Evolutionary conservation across 306 rosid genomes (phyloP), one percentile per base, ranked within the genome.

Genomic region (Senna tora): DNA sequence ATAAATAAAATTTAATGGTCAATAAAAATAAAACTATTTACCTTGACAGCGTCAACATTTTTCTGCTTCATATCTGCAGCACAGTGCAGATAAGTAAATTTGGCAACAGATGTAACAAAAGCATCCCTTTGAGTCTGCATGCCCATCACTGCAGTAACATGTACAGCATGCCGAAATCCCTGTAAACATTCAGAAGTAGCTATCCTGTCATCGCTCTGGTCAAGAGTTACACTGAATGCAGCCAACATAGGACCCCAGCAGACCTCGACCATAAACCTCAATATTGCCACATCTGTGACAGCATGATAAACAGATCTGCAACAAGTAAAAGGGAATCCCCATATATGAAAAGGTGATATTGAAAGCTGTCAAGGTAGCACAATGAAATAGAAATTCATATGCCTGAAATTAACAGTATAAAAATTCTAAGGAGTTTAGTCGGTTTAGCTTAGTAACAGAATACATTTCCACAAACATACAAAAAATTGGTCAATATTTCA

Each of bases 201-300:
- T 71, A 86, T 81, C 83, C 88, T 85, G 81, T 95, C 97, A 82
- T 88, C 99, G 73, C 99, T 95, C 85, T 95, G 99, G 84, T 91
- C 99, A 57, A 95, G 92, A 50, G 96, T 95, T 82, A 95, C 97
- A 83, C 99, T 95, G 74, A 91, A 87, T 34, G 99, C 97, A 56
- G 99, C 99, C 85, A 95, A 83, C 90, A 95, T 89, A 64, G 99
- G 99, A 71, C 97, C 97, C 99, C 99, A 95, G 85, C 96, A 95
- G 45, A 86, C 99, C 85, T 95, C 99, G 53, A 88, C 93, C 97
- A 95, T 95, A 82, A 95, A 95, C 83, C 99, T 95, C 84, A 95
- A 84, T 83, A 95, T 95, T 42, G 96, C 87, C 57, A 88, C 96
- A 77, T 94, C 97, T 17, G 96, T 87, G 75, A 94, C 94, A 71